A percentile compares a stretch with the other conserved stretches of the same genome.
Conservation (phyloP, 306 rosid species). For the Astragalus membranaceus region DNA sequence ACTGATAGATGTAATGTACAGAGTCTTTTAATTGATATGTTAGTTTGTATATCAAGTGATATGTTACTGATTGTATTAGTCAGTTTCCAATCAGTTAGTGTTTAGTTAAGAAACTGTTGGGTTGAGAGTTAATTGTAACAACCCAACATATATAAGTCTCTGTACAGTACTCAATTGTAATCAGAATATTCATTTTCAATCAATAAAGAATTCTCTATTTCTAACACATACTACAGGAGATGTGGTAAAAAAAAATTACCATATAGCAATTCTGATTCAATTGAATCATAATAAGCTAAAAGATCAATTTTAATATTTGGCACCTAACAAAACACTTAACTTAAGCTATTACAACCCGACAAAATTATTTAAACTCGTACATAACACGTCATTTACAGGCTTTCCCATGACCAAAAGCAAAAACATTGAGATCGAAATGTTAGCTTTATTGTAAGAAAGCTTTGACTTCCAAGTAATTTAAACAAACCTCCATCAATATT, state of each 20-base stretch:
- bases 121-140: too few species aligned
- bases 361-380: neutral
- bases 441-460: neutral
- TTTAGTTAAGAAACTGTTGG: too few species aligned
- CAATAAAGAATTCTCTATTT: too few species aligned
- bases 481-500: neutral
- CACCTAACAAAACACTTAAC: neutral
- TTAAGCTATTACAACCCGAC: neutral
- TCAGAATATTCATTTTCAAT: too few species aligned
- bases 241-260: neutral
- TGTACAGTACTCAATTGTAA: too few species aligned
- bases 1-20: too few species aligned
- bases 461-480: neutral
- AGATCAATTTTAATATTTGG: neutral
- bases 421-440: neutral
- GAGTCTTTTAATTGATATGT: too few species aligned
- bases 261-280: neutral
- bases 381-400: neutral
- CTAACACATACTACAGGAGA: neutral
- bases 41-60: too few species aligned
- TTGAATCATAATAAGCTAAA: slow-evolving; percentile 1
- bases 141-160: too few species aligned
- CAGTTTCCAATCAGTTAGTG: too few species aligned
- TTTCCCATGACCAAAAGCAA: neutral
- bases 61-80: too few species aligned